Conservation (phyloP, 495 filamentous ascomycete genomes). For the Penicillium egyptiacum region DNA sequence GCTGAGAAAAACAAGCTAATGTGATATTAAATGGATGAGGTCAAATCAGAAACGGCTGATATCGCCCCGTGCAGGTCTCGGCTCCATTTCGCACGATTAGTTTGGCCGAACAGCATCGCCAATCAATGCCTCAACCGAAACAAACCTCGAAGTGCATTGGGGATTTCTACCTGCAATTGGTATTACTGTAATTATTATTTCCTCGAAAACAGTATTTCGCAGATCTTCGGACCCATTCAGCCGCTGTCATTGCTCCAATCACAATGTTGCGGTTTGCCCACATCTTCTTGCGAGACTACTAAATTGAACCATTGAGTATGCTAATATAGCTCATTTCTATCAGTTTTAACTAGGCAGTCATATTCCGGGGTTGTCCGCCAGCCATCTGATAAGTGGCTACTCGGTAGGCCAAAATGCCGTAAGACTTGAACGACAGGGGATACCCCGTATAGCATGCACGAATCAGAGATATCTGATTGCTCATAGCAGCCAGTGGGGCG, state of each 20-base stretch:
- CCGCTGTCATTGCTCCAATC: conserved; percentile 8
- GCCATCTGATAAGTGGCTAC: neutral
- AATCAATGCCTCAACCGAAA: conserved; percentile 14
- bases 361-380: neutral
- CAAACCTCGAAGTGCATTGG: neutral
- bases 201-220: neutral
- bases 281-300: neutral
- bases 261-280: neutral
- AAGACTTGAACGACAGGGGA: conserved; percentile 10
- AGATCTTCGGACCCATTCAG: conserved; percentile 5
- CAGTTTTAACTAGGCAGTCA: neutral
- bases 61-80: conserved; percentile 9
- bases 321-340: neutral
- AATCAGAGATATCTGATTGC: conserved; percentile 20
- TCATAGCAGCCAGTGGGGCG: conserved; percentile 21
- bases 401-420: neutral
- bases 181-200: neutral
- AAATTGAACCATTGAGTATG: neutral
- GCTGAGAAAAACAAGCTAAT: conserved; percentile 5
- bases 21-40: neutral
- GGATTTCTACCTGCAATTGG: neutral
- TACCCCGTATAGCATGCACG: conserved; percentile 10
- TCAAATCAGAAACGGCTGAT: conserved; percentile 11
- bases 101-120: conserved; percentile 15
- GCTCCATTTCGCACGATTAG: conserved; percentile 12